These are phyloP conservation scores for Chytriomyces sp. DNA, from an alignment of 192 early-diverging fungal genomes.

Conservation along the genomic window DNA sequence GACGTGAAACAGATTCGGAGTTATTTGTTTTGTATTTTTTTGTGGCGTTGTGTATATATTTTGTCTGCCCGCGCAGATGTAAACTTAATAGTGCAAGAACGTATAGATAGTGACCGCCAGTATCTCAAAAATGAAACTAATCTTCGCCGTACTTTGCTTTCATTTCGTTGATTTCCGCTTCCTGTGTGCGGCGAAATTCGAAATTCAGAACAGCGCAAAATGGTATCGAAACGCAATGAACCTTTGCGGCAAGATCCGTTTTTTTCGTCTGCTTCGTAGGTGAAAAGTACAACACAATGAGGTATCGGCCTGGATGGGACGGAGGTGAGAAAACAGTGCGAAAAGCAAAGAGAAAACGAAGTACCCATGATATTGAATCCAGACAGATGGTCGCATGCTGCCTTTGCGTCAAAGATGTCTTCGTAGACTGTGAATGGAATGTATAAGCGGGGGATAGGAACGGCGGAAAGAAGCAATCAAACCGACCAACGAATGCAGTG, in stretches of 20 bases:
- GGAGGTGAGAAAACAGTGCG: neutral
- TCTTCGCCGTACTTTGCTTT: constrained; percentile 47
- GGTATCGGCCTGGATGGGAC: constrained; percentile 69
- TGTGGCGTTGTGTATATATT: neutral
- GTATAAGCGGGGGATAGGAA: neutral
- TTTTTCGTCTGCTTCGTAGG: constrained; percentile 80
- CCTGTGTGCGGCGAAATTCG: constrained; percentile 24
- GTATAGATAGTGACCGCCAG: neutral
- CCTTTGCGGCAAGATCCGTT: constrained; percentile 66
- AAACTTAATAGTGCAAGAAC: too few species aligned
- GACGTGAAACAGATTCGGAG: neutral
- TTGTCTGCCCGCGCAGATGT: too few species aligned
- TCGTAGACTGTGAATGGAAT: constrained; percentile 73
- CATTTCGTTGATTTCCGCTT: constrained; percentile 52
- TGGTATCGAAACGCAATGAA: neutral
- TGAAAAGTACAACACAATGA: constrained; percentile 93
- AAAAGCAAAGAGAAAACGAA: neutral
- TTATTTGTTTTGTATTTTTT: neutral
- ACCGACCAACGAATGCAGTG: constrained; percentile 85
- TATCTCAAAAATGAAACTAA: neutral
- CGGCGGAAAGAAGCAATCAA: neutral
- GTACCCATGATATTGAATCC: constrained; percentile 90
- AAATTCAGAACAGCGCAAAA: neutral
- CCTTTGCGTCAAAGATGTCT: constrained; percentile 97
- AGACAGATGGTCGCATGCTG: constrained; percentile 92